Conservation (phyloP, 2,329 filamentous ascomycete species). For the Acrocalymma vagum region DNA sequence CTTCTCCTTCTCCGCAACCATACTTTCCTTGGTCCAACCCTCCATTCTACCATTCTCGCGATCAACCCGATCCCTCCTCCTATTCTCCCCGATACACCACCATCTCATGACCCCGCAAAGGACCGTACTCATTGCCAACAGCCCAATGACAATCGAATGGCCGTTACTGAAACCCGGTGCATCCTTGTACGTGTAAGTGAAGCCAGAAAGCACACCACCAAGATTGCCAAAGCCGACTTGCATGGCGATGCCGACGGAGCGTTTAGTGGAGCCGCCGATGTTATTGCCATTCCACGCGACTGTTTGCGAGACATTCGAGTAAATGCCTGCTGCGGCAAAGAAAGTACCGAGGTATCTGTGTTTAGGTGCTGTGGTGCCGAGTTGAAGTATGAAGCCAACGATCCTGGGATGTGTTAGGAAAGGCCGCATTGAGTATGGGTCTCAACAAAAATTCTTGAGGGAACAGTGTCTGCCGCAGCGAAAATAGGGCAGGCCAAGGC, state of each 20-base stretch:
- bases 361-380: slow-evolving; percentile 36
- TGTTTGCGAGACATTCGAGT: slow-evolving; percentile 62
- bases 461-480: no score
- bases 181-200: slow-evolving; percentile 54
- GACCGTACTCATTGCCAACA: slow-evolving; percentile 53
- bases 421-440: no score
- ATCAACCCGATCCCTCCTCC: slow-evolving; percentile 57
- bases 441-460: no score
- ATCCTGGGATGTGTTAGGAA: slow-evolving; percentile 20
- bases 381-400: slow-evolving; percentile 51
- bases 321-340: slow-evolving; percentile 53
- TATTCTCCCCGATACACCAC: slow-evolving; percentile 64
- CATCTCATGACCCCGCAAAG: slow-evolving; percentile 63
- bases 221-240: slow-evolving; percentile 58
- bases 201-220: slow-evolving; percentile 57
- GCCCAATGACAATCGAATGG: slow-evolving; percentile 52
- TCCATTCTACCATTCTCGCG: slow-evolving; percentile 42
- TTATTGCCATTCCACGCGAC: slow-evolving; percentile 66
- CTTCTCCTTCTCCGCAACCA: slow-evolving; percentile 60
- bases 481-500: no score
- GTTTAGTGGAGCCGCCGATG: slow-evolving; percentile 61
- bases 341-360: slow-evolving; percentile 52
- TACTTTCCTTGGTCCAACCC: slow-evolving; percentile 48
- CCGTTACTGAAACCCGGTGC: slow-evolving; percentile 51
- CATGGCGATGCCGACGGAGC: slow-evolving; percentile 63